Evolutionary conservation across 2,329 filamentous ascomycete genomes (phyloP), one percentile per base, ranked within the genome.

Genomic region (Parastagonospora avenae): DNA sequence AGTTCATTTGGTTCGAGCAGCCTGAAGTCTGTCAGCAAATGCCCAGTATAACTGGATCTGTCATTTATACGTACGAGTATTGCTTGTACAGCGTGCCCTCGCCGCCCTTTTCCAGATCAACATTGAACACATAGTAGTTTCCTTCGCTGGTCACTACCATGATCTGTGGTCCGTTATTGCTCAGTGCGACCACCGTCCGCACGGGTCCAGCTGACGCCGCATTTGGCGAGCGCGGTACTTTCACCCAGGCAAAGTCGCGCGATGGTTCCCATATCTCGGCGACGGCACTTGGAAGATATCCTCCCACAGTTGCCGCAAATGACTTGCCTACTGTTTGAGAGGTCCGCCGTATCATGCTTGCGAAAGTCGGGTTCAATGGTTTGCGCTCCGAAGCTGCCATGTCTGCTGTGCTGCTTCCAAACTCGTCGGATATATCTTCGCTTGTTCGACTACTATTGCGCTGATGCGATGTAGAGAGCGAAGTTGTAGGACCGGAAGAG

Each of bases 91-190:
- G 76, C 42, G 89, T 90, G 0, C 94, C 94, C 76, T 99, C 94
- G 19, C 94, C 94, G 14, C 94, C 94, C 55, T 90, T 90, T 63
- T 96, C 92, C 79, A 99, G 85, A 71, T 99, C 92, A 47, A 99
- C 92, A 59, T 91, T 93, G 75, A 93, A 99, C 28, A 97, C 89
- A 64, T 94, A 96, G 68, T 97, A 97, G 19, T 88, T 88, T 8
- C 94, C 94, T 71, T 99, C 94, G 63, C 89, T 97, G 0, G 94
- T 99, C 11, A 97, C 92, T 0, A 97, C 91, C 92, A 99, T 97
- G 42, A 99, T 90, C 66, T 97, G 92, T 1, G 94, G 94, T 24
- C 90, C 92, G 70, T 87, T 96, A 67, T 88, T 94, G 70, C 91
- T 96, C 88, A 99, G 95, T 8, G 94, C 93, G 37, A 99, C 94